Base-by-base conservation (phyloP, 305 asterid genomes). In the Rubia balearica region DNA sequence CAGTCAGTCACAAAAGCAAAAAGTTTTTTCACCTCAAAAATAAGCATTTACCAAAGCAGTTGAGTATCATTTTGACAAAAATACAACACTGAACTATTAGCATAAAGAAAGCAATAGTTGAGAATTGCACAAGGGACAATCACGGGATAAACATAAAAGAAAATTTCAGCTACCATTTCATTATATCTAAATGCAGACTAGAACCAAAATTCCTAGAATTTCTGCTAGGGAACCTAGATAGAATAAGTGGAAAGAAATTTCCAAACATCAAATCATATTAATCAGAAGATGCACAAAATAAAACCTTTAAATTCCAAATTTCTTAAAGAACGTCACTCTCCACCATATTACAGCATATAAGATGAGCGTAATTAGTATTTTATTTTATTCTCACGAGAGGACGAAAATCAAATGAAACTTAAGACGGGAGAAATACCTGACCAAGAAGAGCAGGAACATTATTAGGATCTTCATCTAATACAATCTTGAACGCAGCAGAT, bases 401-500 rank as follows among this genome's bases (percentile, higher is more conserved):
- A 66, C 38, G 30, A 33, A 36, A 38, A 69, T 22, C 21, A 43
- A 55, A 13, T 21, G 17, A 57, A 53, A 78, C n/a, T 53, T 76
- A 64, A 71, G 48, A 62, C 59, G 48, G 40, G 64, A 73, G 72
- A 74, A 61, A 76, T 87, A 91, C 99, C 93, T 91, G 99, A 75
- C 99, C 99, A 75, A 94, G 95, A 77, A 94, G 95, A 80, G 97
- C 98, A 78, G 97, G 95, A 80, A 94, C 92, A 65, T 94, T 94
- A 78, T 88, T 92, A 49, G 86, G 91, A 76, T 91, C 96, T 67
- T 96, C 96, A 79, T 91, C 99, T 77, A 94, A 81, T 74, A 94
- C 93, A 76, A 94, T 94, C 85, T 91, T 94, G 86, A 94, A 91
- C 57, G 96, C 98, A 69, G 87, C 83, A 75, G 83, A 88, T 76